Percentiles rank a stretch among this genome's conserved stretches.
phyloP scores from a whole-genome alignment of 2,329 filamentous ascomycete genomes.

The Fulvia fulva region DNA sequence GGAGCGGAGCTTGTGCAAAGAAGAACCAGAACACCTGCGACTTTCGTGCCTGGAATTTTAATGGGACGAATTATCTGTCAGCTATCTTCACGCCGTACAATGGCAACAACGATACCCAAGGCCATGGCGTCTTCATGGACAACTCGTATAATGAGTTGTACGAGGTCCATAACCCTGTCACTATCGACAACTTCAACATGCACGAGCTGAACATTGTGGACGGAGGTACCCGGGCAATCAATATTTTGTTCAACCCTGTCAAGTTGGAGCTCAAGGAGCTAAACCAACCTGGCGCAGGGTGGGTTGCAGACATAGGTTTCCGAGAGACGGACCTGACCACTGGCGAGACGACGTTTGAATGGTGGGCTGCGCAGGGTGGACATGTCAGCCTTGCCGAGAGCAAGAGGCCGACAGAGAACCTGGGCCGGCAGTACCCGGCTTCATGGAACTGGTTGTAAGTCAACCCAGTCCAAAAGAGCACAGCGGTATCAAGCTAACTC shows the following conservation, averaged over 20 bases:
- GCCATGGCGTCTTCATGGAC: constrained; percentile 10
- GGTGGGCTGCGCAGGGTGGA: constrained; percentile 31
- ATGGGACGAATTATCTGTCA: constrained; percentile 6
- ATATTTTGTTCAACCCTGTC: background rate
- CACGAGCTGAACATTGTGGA: constrained; percentile 38
- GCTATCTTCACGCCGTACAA: constrained; percentile 3
- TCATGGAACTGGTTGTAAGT: constrained; percentile 17
- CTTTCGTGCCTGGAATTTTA: constrained; percentile 6
- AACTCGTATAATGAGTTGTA: constrained; percentile 2
- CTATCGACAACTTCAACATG: constrained; percentile 25
- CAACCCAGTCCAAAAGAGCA: background rate
- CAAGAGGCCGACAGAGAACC: background rate
- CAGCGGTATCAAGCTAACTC: background rate
- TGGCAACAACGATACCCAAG: background rate
- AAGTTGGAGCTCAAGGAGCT: background rate
- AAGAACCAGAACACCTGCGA: constrained; percentile 10
- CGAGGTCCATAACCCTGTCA: background rate
- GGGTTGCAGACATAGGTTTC: constrained; percentile 10
- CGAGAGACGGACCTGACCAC: constrained; percentile 33
- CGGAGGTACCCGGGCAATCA: constrained; percentile 32
- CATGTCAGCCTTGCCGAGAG: constrained; percentile 35
- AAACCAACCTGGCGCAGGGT: background rate
- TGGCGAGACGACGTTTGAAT: constrained; percentile 32
- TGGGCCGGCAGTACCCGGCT: background rate
- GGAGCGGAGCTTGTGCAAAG: background rate